These are phyloP conservation scores for Ramalina peruviana DNA, from an alignment of 495 filamentous ascomycete genomes.

Conservation along the genomic window DNA sequence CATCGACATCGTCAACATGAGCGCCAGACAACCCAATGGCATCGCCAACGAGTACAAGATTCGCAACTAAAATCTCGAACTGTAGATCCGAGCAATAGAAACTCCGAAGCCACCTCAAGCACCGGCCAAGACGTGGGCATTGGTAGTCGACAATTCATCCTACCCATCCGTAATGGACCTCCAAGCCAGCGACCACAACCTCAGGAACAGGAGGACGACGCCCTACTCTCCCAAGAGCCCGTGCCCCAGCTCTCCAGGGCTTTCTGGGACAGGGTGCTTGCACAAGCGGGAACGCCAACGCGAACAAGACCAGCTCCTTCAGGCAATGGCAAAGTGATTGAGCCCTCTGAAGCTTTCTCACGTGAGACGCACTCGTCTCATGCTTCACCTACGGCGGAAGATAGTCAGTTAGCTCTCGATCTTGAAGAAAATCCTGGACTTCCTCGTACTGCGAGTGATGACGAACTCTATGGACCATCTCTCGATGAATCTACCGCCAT, in stretches of 20 bases:
- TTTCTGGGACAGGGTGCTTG: slow-evolving; percentile 12
- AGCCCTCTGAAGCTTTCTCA: slow-evolving; percentile 5
- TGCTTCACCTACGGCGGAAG: slow-evolving; percentile 2
- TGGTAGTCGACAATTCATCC: not conserved
- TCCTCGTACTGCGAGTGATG: no score
- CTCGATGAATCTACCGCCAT: no score
- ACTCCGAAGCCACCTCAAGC: not conserved
- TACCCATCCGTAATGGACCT: not conserved
- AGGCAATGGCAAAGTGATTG: slow-evolving; percentile 3
- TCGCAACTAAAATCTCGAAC: no score
- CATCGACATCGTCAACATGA: slow-evolving; percentile 7
- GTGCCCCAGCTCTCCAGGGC: slow-evolving; percentile 10
- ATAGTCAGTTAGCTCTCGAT: not conserved
- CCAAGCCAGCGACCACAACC: not conserved
- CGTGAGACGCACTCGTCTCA: slow-evolving; percentile 3
- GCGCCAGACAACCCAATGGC: slow-evolving; percentile 4
- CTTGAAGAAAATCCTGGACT: no score
- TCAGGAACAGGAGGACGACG: not conserved
- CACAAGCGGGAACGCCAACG: slow-evolving; percentile 8
- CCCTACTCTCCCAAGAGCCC: slow-evolving; percentile 6
- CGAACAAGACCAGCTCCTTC: slow-evolving; percentile 2
- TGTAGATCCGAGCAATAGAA: not conserved
- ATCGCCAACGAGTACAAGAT: no score
- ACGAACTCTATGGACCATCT: no score
- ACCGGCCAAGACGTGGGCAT: not conserved